Percentiles rank a stretch among this genome's conserved stretches.
Evolutionary conservation across 2,329 filamentous ascomycete genomes (phyloP).

Genomic region (Hymenoscyphus repandus): DNA sequence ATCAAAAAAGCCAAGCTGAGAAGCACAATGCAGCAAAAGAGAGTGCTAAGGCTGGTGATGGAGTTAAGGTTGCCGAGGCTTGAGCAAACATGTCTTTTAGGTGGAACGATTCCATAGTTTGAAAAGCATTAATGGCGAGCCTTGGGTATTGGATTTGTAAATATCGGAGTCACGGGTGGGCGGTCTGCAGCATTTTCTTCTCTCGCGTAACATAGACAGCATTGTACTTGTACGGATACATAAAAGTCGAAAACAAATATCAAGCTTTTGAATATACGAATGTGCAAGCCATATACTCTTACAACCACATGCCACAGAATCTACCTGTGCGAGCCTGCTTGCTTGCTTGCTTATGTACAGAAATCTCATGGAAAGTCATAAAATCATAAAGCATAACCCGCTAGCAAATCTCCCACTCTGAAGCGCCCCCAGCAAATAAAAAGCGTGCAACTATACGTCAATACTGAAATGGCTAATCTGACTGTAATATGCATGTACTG

Average conservation of each 20-base stretch:
- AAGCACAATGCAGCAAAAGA: slow-evolving; percentile 9
- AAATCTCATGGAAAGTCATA: slow-evolving; percentile 14
- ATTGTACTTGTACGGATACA: background rate
- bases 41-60: background rate
- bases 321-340: background rate
- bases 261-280: slow-evolving; percentile 5
- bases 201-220: background rate
- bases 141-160: background rate
- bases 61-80: background rate
- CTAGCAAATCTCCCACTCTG: background rate
- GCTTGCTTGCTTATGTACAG: background rate
- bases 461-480: slow-evolving; percentile 70
- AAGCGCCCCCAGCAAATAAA: background rate
- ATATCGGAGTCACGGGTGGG: background rate
- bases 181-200: background rate
- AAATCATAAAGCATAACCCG: slow-evolving; percentile 14
- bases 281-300: background rate
- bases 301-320: background rate
- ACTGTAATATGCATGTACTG: slow-evolving; percentile 66
- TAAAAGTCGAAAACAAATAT: background rate
- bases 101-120: background rate
- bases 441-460: slow-evolving; percentile 45
- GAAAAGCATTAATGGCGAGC: background rate
- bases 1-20: slow-evolving; percentile 9
- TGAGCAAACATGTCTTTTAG: background rate